Conservation (phyloP, 768 basidiomycete species). For the Lentinula sp. region DNA sequence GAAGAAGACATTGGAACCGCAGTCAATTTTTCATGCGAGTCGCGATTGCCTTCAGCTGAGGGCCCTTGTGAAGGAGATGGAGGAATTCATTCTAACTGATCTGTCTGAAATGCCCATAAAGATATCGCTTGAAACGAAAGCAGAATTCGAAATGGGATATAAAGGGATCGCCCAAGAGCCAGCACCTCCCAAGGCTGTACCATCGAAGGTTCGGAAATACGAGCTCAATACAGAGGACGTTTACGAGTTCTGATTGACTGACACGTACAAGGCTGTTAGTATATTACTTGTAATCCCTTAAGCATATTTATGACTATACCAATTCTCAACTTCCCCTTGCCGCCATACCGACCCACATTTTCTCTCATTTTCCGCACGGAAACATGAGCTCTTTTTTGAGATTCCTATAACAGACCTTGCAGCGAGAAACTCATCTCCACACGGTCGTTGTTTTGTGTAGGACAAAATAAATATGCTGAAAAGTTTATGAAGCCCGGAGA, state of each 20-base stretch:
- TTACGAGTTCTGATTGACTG: not conserved
- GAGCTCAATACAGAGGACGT: conserved; percentile 11
- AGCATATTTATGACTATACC: no score
- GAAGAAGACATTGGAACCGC: not conserved
- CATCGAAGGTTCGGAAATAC: not conserved
- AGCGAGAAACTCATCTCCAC: no score
- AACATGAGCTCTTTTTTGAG: no score
- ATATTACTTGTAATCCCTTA: no score
- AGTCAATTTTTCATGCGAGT: not conserved
- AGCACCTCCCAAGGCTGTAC: conserved; percentile 9
- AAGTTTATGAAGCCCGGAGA: no score
- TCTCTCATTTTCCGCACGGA: no score
- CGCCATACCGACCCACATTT: no score
- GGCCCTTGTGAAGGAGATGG: not conserved
- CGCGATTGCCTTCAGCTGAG: not conserved
- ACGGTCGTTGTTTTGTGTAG: no score
- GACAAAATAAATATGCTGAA: no score
- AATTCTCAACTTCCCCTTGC: no score
- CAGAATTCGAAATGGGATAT: not conserved
- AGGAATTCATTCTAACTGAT: not conserved
- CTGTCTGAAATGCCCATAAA: not conserved
- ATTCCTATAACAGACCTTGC: no score
- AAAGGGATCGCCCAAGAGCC: conserved; percentile 1
- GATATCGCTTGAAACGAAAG: not conserved
- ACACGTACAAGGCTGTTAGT: no score